Base-by-base conservation (phyloP, 2,329 filamentous ascomycete species). In the Westerdykella aurantiaca region DNA sequence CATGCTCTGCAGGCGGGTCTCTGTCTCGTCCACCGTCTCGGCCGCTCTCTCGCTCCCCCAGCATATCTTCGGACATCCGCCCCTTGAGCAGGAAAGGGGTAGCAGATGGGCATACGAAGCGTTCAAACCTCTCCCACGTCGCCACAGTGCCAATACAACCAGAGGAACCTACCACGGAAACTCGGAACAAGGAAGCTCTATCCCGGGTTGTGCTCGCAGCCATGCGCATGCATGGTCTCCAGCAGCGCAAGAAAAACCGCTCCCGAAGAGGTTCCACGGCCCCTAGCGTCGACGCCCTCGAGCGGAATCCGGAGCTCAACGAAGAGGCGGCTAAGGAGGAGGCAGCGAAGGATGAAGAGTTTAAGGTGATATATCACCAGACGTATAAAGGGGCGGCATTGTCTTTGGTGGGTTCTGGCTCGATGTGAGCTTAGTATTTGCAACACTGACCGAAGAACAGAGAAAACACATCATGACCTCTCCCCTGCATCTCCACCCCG, bases 301-400 rank as follows among this genome's bases (percentile, higher is more conserved):
- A 59, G 33, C 44, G 47, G 11, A 7, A 45, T 5, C 45, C 31
- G 11, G 17, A 9, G 7, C n/a, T 18, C 7, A 25, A 6, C 10
- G 56, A 58, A 31, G 56, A 56, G 16, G 31, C 34, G 10, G 46
- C 47, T 2, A 49, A 51, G 21, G 63, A 66, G 21, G 65, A 68
- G 35, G 58, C 54, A 2, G 57, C 57, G 1, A 69, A 65, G 38
- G 72, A 75, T 37, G 73, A 75, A 44, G 74, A 77, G 47, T 77
- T 71, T 60, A 78, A 76, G 52, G 52, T 73, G 4, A 64, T 77
- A 21, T 78, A 77, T 43, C 73, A 77, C 44, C 73, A 76, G 49
- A 69, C 70, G 2, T 75, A 69, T 57, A 76, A 74, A 48, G 70
- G 70, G 12, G 69, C 72, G 2, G 67, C 66, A n/a, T 70, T 77